These are phyloP conservation scores for Blastobotrys illinoisensis DNA, from an alignment of 1,139 yeast genomes.

Conservation along the genomic window DNA sequence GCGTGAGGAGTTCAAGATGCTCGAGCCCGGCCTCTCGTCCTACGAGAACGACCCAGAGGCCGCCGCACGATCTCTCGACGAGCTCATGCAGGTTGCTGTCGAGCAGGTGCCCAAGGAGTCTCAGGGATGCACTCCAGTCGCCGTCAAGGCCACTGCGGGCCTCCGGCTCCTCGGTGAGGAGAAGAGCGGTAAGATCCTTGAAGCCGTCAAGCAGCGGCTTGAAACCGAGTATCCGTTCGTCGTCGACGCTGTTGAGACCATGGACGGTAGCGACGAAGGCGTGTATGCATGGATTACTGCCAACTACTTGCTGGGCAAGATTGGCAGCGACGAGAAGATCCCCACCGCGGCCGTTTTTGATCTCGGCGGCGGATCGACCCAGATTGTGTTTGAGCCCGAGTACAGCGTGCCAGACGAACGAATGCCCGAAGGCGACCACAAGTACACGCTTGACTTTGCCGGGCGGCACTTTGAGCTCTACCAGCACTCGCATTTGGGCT, in stretches of 20 bases:
- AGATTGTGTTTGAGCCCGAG: slow-evolving; percentile 92
- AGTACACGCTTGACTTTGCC: slow-evolving; percentile 74
- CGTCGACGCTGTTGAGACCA: slow-evolving; percentile 81
- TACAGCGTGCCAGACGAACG: slow-evolving; percentile 46
- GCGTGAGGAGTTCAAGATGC: slow-evolving; percentile 78
- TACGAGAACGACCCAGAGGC: slow-evolving; percentile 73
- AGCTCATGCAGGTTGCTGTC: slow-evolving; percentile 68
- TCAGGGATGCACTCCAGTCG: slow-evolving; percentile 82
- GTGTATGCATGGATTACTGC: slow-evolving; percentile 99
- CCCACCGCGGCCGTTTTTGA: slow-evolving; percentile 97
- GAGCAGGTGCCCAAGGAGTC: slow-evolving; percentile 65
- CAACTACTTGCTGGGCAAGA: slow-evolving; percentile 85
- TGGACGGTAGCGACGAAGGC: slow-evolving; percentile 97
- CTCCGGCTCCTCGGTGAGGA: slow-evolving; percentile 77
- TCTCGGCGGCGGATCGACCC: slow-evolving; percentile 98
- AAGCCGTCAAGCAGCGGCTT: slow-evolving; percentile 69
- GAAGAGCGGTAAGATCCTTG: slow-evolving; percentile 56
- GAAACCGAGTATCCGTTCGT: slow-evolving; percentile 84
- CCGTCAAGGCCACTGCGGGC: slow-evolving; percentile 98
- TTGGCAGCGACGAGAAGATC: slow-evolving; percentile 61
- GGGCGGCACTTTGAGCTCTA: slow-evolving; percentile 75
- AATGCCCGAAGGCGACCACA: slow-evolving; percentile 85
- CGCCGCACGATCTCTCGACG: slow-evolving; percentile 86
- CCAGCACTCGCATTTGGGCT: slow-evolving; percentile 93
- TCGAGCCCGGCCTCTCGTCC: slow-evolving; percentile 86